Evolutionary conservation across 352 stramenopile genomes (phyloP), one percentile per base, ranked within the genome.

Genomic region (Phytophthora chlamydospora): DNA sequence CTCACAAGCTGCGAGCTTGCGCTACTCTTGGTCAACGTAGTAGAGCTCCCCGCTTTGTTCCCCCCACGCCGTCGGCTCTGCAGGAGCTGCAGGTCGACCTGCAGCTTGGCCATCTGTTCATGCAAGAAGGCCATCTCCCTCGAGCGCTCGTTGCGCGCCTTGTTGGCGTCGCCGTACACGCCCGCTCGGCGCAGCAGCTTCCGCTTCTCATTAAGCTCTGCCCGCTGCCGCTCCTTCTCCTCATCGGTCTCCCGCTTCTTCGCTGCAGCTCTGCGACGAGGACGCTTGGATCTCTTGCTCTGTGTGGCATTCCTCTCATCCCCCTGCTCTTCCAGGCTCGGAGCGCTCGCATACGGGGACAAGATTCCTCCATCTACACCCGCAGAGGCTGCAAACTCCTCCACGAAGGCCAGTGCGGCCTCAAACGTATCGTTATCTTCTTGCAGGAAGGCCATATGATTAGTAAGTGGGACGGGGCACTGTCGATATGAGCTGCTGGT

Each of bases 51-150:
- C n/a, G 34, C 16, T 2, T 29, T 17, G 8, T 24, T 12, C 21
- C 50, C 16, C 2, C 36, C 17, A 33, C 17, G 39, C 29, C 19
- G 17, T 4, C 39, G 40, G 14, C 21, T 40, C 48, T 70, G 48
- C 24, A 78, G 32, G 34, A 55, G 59, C 43, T 68, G 56, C 10
- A 81, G 61, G 10, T 71, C 56, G 13, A 71, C 52, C 33, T 78
- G 57, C 31, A 85, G 46, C 24, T 79, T 70, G 21, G 49, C 49
- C 32, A 69, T 55, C 42, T 78, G 54, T 6, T 62, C 50, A 2
- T 68, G 71, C 11, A 81, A 45, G 13, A 59, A 66, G 1, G 64
- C 10, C 31, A 85, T 71, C 66, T 83, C 73, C 42, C 61, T 54
- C 8, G 62, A 58, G 16, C 70, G 70, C 40, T 75, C 56, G 21